phyloP scores from a whole-genome alignment of 164 flowering plant species.

The Aristolochia fimbriata region DNA sequence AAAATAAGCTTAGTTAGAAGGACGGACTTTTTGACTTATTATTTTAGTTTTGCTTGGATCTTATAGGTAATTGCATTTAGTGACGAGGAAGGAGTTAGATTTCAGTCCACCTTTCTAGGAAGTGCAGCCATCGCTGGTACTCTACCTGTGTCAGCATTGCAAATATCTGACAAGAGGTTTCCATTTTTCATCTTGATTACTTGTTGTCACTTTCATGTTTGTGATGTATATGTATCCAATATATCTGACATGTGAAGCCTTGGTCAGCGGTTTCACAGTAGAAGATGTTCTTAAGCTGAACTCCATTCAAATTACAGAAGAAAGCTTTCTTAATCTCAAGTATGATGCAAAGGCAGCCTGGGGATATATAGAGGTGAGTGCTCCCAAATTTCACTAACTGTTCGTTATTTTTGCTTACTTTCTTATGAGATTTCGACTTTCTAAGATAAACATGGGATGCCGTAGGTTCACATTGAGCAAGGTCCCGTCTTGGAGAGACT shows the following conservation, averaged over 20 bases:
- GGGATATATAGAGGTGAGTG: conserved; percentile 88
- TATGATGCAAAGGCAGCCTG: conserved; percentile 68
- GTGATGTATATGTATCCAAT: not conserved
- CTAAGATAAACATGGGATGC: not conserved
- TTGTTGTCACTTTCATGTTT: not conserved
- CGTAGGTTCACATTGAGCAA: conserved; percentile 95
- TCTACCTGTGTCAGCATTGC: conserved; percentile 58
- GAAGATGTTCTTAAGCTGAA: conserved; percentile 60
- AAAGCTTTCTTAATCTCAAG: conserved; percentile 52
- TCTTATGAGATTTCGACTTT: no score
- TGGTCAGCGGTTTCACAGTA: conserved; percentile 66
- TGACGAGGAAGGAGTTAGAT: conserved; percentile 97
- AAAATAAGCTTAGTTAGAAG: not conserved
- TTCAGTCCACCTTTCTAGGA: conserved; percentile 90
- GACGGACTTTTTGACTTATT: not conserved
- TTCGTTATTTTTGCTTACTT: no score
- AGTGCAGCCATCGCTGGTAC: conserved; percentile 89
- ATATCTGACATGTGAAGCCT: conserved; percentile 16
- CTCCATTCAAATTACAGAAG: conserved; percentile 48
- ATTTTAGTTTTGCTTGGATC: not conserved
- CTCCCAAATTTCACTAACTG: no score
- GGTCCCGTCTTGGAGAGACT: conserved; percentile 88
- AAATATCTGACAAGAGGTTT: conserved; percentile 80
- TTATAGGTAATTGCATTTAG: conserved; percentile 91
- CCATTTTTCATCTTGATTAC: conserved; percentile 2